phyloP scores from a whole-genome alignment of 164 flowering plant genomes.

The Vitis rotundifolia region DNA sequence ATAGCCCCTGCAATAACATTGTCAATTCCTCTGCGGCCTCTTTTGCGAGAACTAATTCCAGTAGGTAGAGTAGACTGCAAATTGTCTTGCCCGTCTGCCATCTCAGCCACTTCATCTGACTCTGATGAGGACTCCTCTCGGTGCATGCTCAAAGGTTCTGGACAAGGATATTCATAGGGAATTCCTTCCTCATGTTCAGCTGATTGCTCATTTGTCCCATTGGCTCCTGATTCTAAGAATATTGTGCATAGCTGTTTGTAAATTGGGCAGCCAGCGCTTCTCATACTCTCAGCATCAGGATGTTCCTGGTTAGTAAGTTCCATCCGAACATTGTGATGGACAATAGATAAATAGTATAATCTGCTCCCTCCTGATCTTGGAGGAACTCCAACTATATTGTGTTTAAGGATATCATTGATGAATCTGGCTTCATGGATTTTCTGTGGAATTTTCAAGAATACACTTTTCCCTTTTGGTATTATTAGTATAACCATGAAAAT shows the following conservation, averaged over 20 bases:
- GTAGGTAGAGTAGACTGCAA: slow-evolving; percentile 13
- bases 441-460: background rate
- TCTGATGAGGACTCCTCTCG: slow-evolving; percentile 31
- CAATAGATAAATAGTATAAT: background rate
- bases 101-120: slow-evolving; percentile 33
- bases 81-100: slow-evolving; percentile 28
- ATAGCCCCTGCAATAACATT: slow-evolving; percentile 52
- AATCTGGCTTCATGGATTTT: background rate
- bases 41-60: slow-evolving; percentile 30
- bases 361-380: background rate
- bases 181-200: slow-evolving; percentile 15
- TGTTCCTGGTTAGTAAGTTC: slow-evolving; percentile 29
- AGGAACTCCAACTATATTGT: background rate
- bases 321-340: background rate
- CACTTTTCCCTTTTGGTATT: too few species aligned
- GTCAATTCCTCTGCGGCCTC: slow-evolving; percentile 47
- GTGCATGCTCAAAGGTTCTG: slow-evolving; percentile 18
- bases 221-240: slow-evolving; percentile 37
- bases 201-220: slow-evolving; percentile 23
- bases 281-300: slow-evolving; percentile 55
- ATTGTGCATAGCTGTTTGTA: slow-evolving; percentile 45
- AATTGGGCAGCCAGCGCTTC: slow-evolving; percentile 42
- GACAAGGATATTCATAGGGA: slow-evolving; percentile 6
- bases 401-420: background rate
- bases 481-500: background rate